Evolutionary conservation across 148 eudicot genomes (phyloP), one percentile per base, ranked within the genome.

Genomic region (Simmondsia chinensis): DNA sequence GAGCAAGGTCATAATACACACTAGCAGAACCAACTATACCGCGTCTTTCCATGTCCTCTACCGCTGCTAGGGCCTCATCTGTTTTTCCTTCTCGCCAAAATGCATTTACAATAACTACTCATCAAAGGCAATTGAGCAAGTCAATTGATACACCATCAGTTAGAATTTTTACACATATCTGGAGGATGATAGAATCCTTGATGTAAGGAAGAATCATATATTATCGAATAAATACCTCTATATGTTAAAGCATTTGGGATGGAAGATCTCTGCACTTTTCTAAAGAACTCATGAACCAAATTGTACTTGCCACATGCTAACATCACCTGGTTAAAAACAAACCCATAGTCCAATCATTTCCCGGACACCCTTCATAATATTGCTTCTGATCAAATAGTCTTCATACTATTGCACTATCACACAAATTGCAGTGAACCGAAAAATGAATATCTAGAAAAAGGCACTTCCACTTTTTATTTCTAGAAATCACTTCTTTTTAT

Each of bases 1-100:
- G 83, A 56, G 95, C 97, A 34, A 89, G 79, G 61, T 89, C 97
- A 64, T 85, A 89, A 64, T 89, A 89, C 21, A 89, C 66, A 48
- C 80, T 74, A 57, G 91, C 85, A 37, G 87, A 65, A 62, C 95
- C 97, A 30, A 89, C 69, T 57, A 82, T 63, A 49, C 97, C 95
- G 7, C 71, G 75, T 38, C 63, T 65, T 69, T 89, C 97, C 97
- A 89, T 89, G 27, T 74, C 87, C 56, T 58, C 52, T 44, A 89
- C 94, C 43, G 60, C 80, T 48, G 38, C 45, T 47, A 82, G 22
- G 8, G 94, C 97, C 64, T 81, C 82, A 38, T 89, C 94, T 30
- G 69, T 58, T 66, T 79, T 89, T 19, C 94, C 95, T 79, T 89
- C 94, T 69, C 40, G 68, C 85, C 93, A 85, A 28, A 83, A 56